Evolutionary conservation across 371 early-diverging fungal genomes (phyloP).

Genomic region (Saksenaea oblongispora): DNA sequence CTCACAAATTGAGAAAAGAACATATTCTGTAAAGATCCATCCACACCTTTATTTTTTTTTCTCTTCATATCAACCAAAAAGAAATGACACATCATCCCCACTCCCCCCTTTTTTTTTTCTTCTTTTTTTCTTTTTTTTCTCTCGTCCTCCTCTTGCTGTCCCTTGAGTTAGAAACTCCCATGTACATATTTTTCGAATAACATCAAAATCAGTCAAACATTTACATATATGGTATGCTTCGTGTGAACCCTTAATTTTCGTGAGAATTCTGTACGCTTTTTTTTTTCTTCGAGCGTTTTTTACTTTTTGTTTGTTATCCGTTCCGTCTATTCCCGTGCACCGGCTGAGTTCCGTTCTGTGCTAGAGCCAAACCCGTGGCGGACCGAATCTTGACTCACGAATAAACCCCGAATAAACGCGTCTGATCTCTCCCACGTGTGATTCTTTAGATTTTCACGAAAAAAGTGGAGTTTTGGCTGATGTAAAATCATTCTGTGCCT

Average conservation of each 20-base stretch:
- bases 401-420: neutral
- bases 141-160: neutral
- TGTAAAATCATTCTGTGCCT: slow-evolving; percentile 3
- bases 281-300: neutral
- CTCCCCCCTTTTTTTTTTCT: neutral
- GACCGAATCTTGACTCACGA: neutral
- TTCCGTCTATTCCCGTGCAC: slow-evolving; percentile 6
- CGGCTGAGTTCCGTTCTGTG: slow-evolving; percentile 1
- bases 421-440: neutral
- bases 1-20: neutral
- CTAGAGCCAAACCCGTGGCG: slow-evolving; percentile 4
- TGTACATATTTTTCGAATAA: neutral
- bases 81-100: neutral
- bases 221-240: neutral
- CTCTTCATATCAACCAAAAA: neutral
- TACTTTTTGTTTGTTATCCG: neutral
- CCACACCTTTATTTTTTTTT: neutral
- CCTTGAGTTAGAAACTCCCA: neutral
- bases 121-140: neutral
- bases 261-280: neutral
- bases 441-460: neutral
- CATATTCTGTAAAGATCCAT: neutral
- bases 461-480: neutral
- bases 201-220: neutral
- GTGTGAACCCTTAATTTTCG: slow-evolving; percentile 6